Evolutionary conservation across 78 protist genomes (phyloP).

Genomic region (Anaeramoeba ignava): DNA sequence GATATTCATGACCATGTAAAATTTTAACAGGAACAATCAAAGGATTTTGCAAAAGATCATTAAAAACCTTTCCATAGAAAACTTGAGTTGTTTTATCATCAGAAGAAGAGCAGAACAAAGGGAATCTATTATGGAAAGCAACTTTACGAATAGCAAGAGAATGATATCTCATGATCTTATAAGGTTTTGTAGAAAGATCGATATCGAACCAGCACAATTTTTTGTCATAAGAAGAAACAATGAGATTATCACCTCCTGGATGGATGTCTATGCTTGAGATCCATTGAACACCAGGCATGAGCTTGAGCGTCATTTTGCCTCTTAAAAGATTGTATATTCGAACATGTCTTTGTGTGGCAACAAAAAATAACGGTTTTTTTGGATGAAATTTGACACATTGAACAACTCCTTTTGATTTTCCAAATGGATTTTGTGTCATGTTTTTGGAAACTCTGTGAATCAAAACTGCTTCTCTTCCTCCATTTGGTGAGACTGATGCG

Average conservation of each 20-base stretch:
- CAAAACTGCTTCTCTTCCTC: constrained; percentile 3
- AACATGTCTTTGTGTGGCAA: constrained; percentile 58
- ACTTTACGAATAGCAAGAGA: constrained; percentile 68
- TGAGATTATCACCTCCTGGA: constrained; percentile 64
- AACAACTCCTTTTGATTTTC: constrained; percentile 30
- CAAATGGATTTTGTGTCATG: constrained; percentile 37
- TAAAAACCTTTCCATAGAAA: constrained; percentile 40
- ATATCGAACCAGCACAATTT: constrained; percentile 86
- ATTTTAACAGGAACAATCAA: constrained; percentile 89
- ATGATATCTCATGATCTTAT: constrained; percentile 75
- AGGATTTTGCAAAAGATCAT: constrained; percentile 71
- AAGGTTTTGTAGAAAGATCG: constrained; percentile 71
- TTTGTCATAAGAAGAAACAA: constrained; percentile 71
- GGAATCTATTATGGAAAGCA: constrained; percentile 60
- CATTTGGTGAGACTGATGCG: not conserved
- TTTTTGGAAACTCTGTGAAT: constrained; percentile 23
- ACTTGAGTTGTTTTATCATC: constrained; percentile 61
- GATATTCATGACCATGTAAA: constrained; percentile 42
- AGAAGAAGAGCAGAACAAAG: constrained; percentile 77
- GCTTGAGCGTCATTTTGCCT: constrained; percentile 48
- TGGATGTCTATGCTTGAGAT: constrained; percentile 71
- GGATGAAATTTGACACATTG: constrained; percentile 77
- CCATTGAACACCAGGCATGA: constrained; percentile 38
- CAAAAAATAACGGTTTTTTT: constrained; percentile 71
- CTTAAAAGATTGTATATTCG: constrained; percentile 53